Percentiles rank a stretch among this genome's conserved stretches.
phyloP scores from a whole-genome alignment of 371 early-diverging fungal species.

The Phascolomyces articulosus region DNA sequence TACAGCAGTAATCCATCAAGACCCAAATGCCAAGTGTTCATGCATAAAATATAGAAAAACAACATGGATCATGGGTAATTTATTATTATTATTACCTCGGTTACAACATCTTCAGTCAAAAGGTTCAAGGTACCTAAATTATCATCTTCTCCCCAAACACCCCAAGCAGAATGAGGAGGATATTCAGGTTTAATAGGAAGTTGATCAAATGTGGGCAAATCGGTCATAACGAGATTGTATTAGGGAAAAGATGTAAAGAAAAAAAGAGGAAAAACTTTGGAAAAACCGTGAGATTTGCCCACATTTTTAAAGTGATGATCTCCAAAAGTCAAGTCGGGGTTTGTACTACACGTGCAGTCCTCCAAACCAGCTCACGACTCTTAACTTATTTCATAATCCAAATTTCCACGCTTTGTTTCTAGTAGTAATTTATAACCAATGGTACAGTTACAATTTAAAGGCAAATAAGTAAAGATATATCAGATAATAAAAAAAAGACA shows the following conservation, averaged over 20 bases:
- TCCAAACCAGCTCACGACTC: too few species aligned
- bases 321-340: too few species aligned
- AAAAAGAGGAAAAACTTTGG: background rate
- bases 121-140: slow-evolving; percentile 48
- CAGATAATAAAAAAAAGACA: too few species aligned
- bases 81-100: slow-evolving; percentile 26
- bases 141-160: slow-evolving; percentile 51
- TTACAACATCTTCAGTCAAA: slow-evolving; percentile 34
- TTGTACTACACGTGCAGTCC: background rate
- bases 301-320: too few species aligned
- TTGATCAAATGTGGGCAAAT: slow-evolving; percentile 24
- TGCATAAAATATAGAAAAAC: background rate
- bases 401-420: background rate
- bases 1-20: background rate
- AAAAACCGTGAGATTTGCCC: background rate
- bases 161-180: slow-evolving; percentile 40
- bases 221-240: background rate
- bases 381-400: background rate
- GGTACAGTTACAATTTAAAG: too few species aligned
- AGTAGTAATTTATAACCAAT: background rate
- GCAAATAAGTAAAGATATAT: too few species aligned
- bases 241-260: background rate
- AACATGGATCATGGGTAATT: too few species aligned
- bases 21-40: background rate
- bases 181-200: slow-evolving; percentile 28